These are phyloP conservation scores for Posidonia australis DNA, from an alignment of 106 monocot genomes.

Conservation along the genomic window DNA sequence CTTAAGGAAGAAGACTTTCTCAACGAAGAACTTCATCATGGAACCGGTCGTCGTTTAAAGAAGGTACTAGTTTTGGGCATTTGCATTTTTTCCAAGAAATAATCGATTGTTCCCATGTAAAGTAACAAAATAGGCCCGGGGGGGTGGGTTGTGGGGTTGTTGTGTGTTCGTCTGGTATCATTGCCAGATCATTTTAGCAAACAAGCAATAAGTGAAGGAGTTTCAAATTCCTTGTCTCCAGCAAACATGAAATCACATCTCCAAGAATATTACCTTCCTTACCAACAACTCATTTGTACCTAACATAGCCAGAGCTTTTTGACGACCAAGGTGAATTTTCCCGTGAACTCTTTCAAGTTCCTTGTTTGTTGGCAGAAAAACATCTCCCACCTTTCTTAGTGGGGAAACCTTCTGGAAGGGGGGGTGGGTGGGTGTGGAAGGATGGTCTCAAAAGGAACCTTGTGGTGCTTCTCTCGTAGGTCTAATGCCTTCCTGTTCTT, in stretches of 20 bases:
- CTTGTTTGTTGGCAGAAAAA: constrained; percentile 23
- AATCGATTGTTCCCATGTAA: constrained; percentile 4
- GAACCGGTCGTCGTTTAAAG: constrained; percentile 8
- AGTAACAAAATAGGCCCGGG: background rate
- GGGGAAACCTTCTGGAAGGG: constrained; percentile 36
- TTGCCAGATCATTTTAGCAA: background rate
- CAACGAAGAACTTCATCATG: constrained; percentile 3
- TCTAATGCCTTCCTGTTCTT: constrained; percentile 62
- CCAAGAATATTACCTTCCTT: constrained; percentile 34
- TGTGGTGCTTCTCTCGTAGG: constrained; percentile 44
- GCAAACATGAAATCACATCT: constrained; percentile 59
- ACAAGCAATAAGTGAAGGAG: background rate
- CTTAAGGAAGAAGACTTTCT: constrained; percentile 18
- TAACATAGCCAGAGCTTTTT: constrained; percentile 45
- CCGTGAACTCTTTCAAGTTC: constrained; percentile 42
- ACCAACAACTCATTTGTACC: constrained; percentile 22
- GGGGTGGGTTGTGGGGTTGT: too few relatives aligned
- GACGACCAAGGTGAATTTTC: background rate
- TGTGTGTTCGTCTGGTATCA: too few relatives aligned
- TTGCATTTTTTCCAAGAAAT: constrained; percentile 30
- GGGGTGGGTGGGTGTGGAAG: too few relatives aligned
- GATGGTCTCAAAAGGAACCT: constrained; percentile 12
- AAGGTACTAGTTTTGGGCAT: constrained; percentile 50
- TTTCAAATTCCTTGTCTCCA: constrained; percentile 11
- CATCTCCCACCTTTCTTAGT: constrained; percentile 31